Percentiles rank a stretch among this genome's conserved stretches.
These are phyloP conservation scores for Dissophora globulifera DNA, from an alignment of 192 early-diverging fungal genomes.

Conservation along the genomic window DNA sequence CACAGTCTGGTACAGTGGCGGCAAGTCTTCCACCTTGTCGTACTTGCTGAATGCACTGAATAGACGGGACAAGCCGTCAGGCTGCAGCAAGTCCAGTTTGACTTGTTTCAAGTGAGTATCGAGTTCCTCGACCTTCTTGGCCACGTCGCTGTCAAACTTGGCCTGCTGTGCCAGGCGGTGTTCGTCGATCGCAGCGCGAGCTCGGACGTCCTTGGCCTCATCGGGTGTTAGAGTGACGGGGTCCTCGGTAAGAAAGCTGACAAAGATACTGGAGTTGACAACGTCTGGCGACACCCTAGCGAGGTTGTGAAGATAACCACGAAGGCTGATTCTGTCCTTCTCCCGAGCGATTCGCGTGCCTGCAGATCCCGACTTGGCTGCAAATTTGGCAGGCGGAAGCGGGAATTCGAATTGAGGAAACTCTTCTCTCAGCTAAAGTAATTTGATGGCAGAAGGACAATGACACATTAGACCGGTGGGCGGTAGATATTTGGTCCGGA, in stretches of 20 bases:
- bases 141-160: constrained; percentile 58
- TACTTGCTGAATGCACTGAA: constrained; percentile 31
- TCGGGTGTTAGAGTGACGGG: constrained; percentile 44
- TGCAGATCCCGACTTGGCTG: constrained; percentile 23
- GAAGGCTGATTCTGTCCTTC: constrained; percentile 61
- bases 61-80: constrained; percentile 41
- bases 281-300: constrained; percentile 36
- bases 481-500: too few relatives aligned
- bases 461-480: too few relatives aligned
- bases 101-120: constrained; percentile 58
- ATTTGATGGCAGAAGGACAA: too few relatives aligned
- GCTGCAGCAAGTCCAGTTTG: constrained; percentile 56
- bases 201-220: constrained; percentile 50
- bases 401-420: constrained; percentile 62
- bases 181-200: constrained; percentile 54
- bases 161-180: constrained; percentile 52
- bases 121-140: constrained; percentile 56
- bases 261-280: constrained; percentile 39
- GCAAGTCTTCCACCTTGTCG: constrained; percentile 55
- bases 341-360: constrained; percentile 52
- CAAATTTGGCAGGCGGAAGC: constrained; percentile 51
- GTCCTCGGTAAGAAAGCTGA: constrained; percentile 54
- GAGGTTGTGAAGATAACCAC: constrained; percentile 56
- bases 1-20: constrained; percentile 49
- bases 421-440: constrained; percentile 55